phyloP scores from a whole-genome alignment of 208 protist species.

The Trypanosoma boissoni region DNA sequence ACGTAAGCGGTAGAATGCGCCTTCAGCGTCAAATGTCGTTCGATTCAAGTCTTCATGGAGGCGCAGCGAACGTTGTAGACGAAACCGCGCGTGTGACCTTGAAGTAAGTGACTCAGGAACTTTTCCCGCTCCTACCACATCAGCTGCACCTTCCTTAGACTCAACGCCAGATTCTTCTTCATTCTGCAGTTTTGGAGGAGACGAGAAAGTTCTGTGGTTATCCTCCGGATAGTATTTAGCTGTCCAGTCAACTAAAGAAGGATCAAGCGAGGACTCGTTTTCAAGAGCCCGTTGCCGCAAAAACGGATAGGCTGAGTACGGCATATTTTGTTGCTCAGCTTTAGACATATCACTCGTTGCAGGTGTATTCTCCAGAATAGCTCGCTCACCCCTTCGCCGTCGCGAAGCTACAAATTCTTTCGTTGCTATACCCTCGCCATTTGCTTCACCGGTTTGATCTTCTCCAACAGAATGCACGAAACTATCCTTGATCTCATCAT shows the following conservation, averaged over 20 bases:
- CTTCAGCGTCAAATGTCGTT: conserved; percentile 86
- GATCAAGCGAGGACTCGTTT: conserved; percentile 65
- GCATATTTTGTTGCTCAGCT: conserved; percentile 15
- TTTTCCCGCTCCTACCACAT: background rate
- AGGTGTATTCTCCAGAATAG: conserved; percentile 47
- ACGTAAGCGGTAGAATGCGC: conserved; percentile 80
- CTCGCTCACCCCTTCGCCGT: conserved; percentile 45
- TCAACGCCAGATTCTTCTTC: conserved; percentile 3
- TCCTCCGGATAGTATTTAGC: conserved; percentile 88
- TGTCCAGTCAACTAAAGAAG: conserved; percentile 90
- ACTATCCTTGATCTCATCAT: no score
- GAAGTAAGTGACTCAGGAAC: background rate
- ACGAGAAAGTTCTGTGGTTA: conserved; percentile 54
- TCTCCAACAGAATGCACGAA: no score
- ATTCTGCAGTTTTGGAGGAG: conserved; percentile 60
- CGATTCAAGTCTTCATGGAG: conserved; percentile 73
- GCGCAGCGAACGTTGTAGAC: conserved; percentile 63
- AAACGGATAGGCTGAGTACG: conserved; percentile 79
- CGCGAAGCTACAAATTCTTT: conserved; percentile 34
- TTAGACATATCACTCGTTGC: conserved; percentile 50
- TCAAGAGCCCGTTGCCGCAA: conserved; percentile 76
- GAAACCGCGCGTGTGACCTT: conserved; percentile 43
- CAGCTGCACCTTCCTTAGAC: background rate
- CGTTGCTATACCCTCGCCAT: conserved; percentile 7
- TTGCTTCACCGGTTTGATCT: conserved; percentile 9